Percentiles rank a stretch among this genome's conserved stretches.
These are phyloP conservation scores for Phialophora verrucosa DNA, from an alignment of 2,329 filamentous ascomycete genomes.

Conservation along the genomic window DNA sequence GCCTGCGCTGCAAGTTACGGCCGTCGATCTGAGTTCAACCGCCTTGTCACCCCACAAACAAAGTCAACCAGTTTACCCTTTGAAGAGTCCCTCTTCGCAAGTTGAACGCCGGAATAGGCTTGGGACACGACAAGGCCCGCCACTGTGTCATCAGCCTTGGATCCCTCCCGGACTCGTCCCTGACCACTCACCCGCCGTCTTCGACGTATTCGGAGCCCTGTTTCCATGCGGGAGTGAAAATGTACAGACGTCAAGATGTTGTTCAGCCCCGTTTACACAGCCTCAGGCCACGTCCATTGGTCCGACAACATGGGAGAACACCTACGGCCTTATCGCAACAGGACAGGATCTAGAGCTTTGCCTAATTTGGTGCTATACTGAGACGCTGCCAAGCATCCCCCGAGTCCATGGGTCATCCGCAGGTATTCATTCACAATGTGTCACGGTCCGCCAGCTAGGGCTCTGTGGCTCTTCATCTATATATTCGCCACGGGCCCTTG, in stretches of 20 bases:
- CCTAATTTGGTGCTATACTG: neutral
- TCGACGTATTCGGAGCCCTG: neutral
- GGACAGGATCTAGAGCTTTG: neutral
- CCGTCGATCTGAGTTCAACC: neutral
- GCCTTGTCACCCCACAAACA: neutral
- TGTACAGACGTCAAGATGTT: neutral
- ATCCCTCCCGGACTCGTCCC: neutral
- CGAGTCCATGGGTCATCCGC: neutral
- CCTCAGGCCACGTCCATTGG: neutral
- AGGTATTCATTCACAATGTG: neutral
- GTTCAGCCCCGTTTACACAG: neutral
- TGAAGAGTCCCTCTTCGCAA: neutral
- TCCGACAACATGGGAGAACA: neutral
- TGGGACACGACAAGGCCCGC: conserved; percentile 8
- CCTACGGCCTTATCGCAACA: conserved; percentile 16
- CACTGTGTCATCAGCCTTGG: neutral
- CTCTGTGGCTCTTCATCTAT: conserved; percentile 4
- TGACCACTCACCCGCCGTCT: neutral
- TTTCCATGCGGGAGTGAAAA: neutral
- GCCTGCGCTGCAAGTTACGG: neutral
- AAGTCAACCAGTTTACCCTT: neutral
- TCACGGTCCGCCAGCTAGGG: neutral
- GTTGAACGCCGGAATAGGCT: neutral
- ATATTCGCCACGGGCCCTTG: conserved; percentile 13
- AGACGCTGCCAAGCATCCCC: neutral